Evolutionary conservation across 2,329 filamentous ascomycete species (phyloP), one percentile per base, ranked within the genome.

Genomic region (Colletotrichum tanaceti): DNA sequence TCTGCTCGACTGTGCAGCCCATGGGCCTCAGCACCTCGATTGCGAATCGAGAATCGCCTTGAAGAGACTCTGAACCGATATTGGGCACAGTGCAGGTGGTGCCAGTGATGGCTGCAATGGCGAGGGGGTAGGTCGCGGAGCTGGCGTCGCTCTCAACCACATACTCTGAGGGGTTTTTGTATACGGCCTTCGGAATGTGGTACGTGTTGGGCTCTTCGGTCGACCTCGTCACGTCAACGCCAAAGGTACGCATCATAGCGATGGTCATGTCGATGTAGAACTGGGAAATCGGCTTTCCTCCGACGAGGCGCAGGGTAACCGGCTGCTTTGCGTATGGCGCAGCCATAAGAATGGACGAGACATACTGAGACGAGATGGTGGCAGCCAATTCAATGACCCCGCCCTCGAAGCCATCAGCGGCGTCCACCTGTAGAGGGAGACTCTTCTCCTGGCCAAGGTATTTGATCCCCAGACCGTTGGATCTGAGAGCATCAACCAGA

Each of bases 261-360:
- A 97, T 94, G 2, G 96, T 99, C 95, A 99, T 98, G 77, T 99
- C 94, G 75, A 99, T 98, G 79, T 99, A 99, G 2, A 91, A 90
- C 77, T 98, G 94, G 1, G 95, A 98, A 72, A 99, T 97, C 50
- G 96, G 95, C 79, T 97, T 98, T 63, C 94, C 96, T n/a, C 96
- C 96, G 14, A 98, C 91, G 46, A 99, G 86, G 47, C 90, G 91
- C 72, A 99, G 83, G 0, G 93, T 98, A 44, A 99, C 94, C 0
- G 95, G 93, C 71, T 94, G 90, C 81, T 97, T 98, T 53, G 96
- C 96, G 76, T 98, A 99, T 0, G 96, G 96, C 0, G 96, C 96
- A 68, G 94, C 97, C 93, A 99, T 97, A 59, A 99, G 85, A 71
- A 99, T 90, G 1, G 95, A 98, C 0, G 96, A 98, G 44, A 99